Conservation (phyloP, 495 filamentous ascomycete species). For the Parathielavia hyrcaniae region DNA sequence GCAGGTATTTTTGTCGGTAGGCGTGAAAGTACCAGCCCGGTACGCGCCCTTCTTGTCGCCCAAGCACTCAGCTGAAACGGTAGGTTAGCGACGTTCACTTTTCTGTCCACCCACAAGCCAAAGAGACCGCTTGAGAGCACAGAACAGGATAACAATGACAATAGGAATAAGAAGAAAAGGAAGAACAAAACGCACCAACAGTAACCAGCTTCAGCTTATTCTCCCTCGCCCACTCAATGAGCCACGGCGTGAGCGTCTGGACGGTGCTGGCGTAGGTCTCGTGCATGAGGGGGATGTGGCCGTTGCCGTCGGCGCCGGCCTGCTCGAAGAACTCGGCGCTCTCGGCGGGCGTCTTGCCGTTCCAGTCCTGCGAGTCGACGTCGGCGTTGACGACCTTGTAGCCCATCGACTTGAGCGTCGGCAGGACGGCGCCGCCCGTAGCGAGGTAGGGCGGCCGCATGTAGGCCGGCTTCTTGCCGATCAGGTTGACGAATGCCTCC, state of each 20-base stretch:
- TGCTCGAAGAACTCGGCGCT: slow-evolving; percentile 40
- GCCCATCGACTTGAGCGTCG: slow-evolving; percentile 41
- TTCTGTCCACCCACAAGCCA: too few species aligned
- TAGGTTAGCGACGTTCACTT: slow-evolving; percentile 18
- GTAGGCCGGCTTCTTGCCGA: slow-evolving; percentile 50
- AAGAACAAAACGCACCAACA: slow-evolving; percentile 36
- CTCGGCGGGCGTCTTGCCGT: slow-evolving; percentile 40
- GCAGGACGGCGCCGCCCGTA: slow-evolving; percentile 41
- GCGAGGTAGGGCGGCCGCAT: slow-evolving; percentile 50
- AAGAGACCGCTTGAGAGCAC: too few species aligned
- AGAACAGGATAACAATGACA: too few species aligned
- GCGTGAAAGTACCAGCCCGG: slow-evolving; percentile 36
- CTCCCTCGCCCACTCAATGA: slow-evolving; percentile 49
- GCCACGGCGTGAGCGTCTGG: slow-evolving; percentile 44
- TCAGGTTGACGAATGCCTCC: slow-evolving; percentile 47
- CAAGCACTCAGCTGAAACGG: slow-evolving; percentile 43
- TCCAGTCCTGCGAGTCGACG: slow-evolving; percentile 51
- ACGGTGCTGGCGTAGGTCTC: slow-evolving; percentile 48
- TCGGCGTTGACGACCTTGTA: slow-evolving; percentile 53
- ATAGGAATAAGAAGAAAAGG: too few species aligned
- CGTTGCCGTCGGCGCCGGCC: slow-evolving; percentile 44
- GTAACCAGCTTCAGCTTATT: slow-evolving; percentile 49
- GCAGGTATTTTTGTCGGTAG: slow-evolving; percentile 24
- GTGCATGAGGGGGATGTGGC: slow-evolving; percentile 53
- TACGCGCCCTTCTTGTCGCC: slow-evolving; percentile 44